These are phyloP conservation scores for Ananas comosus DNA, from an alignment of 176 grass and related monocot species.

Conservation along the genomic window DNA sequence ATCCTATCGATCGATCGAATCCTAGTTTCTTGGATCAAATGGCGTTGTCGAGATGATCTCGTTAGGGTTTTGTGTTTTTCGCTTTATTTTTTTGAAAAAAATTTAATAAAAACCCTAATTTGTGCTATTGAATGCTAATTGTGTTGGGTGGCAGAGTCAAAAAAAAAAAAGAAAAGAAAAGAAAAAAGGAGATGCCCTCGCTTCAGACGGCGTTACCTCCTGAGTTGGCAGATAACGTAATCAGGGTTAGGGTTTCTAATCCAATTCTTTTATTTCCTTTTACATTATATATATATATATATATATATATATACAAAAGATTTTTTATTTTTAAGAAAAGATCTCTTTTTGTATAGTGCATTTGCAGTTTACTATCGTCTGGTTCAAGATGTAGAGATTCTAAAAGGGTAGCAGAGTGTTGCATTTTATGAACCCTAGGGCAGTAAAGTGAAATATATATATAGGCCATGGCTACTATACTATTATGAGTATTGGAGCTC, in stretches of 20 bases:
- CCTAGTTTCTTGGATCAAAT: not conserved
- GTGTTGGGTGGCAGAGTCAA: not conserved
- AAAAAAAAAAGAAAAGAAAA: too few species aligned
- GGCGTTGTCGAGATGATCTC: not conserved
- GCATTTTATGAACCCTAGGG: too few species aligned
- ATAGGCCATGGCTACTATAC: too few species aligned
- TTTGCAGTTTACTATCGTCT: too few species aligned
- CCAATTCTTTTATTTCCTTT: not conserved
- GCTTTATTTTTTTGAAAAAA: not conserved
- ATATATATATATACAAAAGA: not conserved
- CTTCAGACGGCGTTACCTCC: conserved; percentile 57
- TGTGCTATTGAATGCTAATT: not conserved
- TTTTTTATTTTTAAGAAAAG: not conserved
- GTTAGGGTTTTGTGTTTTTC: not conserved
- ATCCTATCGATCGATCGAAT: not conserved
- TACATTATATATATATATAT: not conserved
- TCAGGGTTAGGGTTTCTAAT: conserved; percentile 41
- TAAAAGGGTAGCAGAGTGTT: too few species aligned
- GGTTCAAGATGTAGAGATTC: too few species aligned
- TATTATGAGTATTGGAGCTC: too few species aligned
- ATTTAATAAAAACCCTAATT: not conserved
- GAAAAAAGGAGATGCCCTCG: conserved; percentile 44
- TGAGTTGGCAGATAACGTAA: conserved; percentile 68
- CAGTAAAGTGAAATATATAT: too few species aligned
- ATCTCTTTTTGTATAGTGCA: too few species aligned